Evolutionary conservation across 169 alveolate species (phyloP).

Genomic region (Eimeria maxima): DNA sequence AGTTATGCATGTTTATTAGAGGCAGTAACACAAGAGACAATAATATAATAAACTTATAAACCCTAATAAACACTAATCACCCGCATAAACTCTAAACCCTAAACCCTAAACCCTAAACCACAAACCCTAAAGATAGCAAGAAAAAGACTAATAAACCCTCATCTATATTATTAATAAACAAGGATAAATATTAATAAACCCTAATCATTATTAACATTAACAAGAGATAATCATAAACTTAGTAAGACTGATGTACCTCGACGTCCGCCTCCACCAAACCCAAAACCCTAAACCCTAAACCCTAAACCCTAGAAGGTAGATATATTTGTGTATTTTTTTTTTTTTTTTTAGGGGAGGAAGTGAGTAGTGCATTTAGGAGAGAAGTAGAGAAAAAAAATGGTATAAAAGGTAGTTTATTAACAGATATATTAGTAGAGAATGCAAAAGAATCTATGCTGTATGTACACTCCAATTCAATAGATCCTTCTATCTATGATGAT

Average conservation of each 20-base stretch:
- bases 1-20: too few species aligned
- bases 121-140: too few species aligned
- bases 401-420: background rate
- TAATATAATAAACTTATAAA: too few species aligned
- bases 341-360: background rate
- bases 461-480: background rate
- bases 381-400: background rate
- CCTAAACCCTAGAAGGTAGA: conserved; percentile 27
- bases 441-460: conserved; percentile 5
- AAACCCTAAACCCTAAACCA: conserved; percentile 16
- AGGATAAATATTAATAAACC: too few species aligned
- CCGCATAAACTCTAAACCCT: background rate
- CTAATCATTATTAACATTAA: too few species aligned
- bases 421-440: background rate
- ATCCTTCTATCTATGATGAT: background rate
- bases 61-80: background rate
- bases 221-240: too few species aligned
- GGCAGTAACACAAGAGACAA: too few species aligned
- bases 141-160: too few species aligned
- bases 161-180: too few species aligned
- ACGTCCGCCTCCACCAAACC: background rate
- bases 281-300: conserved; percentile 41
- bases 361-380: background rate
- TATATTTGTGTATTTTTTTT: too few species aligned
- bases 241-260: too few species aligned